These are phyloP conservation scores for Coemansia javaensis DNA, from an alignment of 192 early-diverging fungal genomes.

Conservation along the genomic window DNA sequence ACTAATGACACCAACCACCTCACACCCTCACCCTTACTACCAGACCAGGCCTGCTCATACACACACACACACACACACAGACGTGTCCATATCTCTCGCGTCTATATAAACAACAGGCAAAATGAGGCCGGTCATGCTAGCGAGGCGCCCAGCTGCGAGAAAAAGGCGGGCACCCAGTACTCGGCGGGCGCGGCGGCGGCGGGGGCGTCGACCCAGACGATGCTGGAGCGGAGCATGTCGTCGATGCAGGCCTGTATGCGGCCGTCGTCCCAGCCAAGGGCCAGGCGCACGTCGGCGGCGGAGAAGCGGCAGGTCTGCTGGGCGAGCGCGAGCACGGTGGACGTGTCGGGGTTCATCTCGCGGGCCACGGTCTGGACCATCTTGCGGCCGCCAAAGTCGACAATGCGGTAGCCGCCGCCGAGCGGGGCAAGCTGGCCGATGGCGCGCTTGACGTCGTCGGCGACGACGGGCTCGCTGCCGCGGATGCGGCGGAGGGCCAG, in stretches of 20 bases:
- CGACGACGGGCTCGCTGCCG: slow-evolving; percentile 36
- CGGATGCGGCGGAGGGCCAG: slow-evolving; percentile 63
- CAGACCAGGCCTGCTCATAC: no score
- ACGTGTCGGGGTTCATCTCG: slow-evolving; percentile 82
- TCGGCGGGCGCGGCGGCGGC: slow-evolving; percentile 8
- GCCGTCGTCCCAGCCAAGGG: slow-evolving; percentile 31
- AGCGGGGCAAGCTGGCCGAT: slow-evolving; percentile 86
- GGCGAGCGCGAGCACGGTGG: slow-evolving; percentile 63
- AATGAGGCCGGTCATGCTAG: not conserved
- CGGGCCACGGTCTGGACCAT: slow-evolving; percentile 87
- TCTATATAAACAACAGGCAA: not conserved
- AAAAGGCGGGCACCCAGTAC: slow-evolving; percentile 46
- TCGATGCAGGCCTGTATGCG: slow-evolving; percentile 33
- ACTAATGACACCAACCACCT: no score
- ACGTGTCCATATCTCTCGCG: no score
- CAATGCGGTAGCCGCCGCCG: slow-evolving; percentile 81
- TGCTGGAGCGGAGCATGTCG: slow-evolving; percentile 40
- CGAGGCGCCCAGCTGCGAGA: slow-evolving; percentile 18
- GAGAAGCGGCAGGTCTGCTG: slow-evolving; percentile 52
- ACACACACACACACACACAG: no score
- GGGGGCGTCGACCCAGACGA: slow-evolving; percentile 40
- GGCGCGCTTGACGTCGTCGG: slow-evolving; percentile 81
- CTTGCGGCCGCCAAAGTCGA: slow-evolving; percentile 70
- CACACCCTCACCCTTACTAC: no score
- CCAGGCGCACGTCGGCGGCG: slow-evolving; percentile 17